phyloP scores from a whole-genome alignment of 345 rosid genomes.

The Adansonia digitata region DNA sequence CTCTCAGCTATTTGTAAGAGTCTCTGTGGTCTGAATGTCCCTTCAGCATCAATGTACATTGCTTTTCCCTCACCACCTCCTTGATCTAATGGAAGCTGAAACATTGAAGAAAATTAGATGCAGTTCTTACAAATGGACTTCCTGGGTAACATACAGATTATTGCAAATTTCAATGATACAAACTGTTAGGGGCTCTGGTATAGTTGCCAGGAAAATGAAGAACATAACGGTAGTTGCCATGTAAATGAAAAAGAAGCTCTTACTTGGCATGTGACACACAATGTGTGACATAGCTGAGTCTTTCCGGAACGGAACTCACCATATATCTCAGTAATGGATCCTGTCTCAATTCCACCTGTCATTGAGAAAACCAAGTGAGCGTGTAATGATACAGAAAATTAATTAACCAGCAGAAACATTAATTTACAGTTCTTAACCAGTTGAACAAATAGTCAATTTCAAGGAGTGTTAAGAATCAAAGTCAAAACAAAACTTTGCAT shows the following conservation, averaged over 20 bases:
- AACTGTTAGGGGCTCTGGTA: not conserved
- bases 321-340: constrained; percentile 95
- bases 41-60: constrained; percentile 98
- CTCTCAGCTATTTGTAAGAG: constrained; percentile 91
- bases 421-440: not conserved
- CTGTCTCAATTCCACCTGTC: constrained; percentile 92
- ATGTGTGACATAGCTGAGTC: constrained; percentile 96
- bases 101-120: not conserved
- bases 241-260: not conserved
- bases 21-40: constrained; percentile 95
- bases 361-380: constrained; percentile 15
- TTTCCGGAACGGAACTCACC: constrained; percentile 98
- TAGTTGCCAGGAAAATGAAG: not conserved
- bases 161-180: not conserved
- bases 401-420: not conserved
- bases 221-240: no score
- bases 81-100: constrained; percentile 82
- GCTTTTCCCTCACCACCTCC: constrained; percentile 99
- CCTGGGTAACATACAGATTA: not conserved
- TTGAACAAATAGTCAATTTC: not conserved
- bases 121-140: not conserved
- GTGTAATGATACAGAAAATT: not conserved
- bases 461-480: not conserved
- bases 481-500: not conserved
- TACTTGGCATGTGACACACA: constrained; percentile 87